These are phyloP conservation scores for Lactarius evosmus DNA, from an alignment of 768 basidiomycete species.

Conservation along the genomic window DNA sequence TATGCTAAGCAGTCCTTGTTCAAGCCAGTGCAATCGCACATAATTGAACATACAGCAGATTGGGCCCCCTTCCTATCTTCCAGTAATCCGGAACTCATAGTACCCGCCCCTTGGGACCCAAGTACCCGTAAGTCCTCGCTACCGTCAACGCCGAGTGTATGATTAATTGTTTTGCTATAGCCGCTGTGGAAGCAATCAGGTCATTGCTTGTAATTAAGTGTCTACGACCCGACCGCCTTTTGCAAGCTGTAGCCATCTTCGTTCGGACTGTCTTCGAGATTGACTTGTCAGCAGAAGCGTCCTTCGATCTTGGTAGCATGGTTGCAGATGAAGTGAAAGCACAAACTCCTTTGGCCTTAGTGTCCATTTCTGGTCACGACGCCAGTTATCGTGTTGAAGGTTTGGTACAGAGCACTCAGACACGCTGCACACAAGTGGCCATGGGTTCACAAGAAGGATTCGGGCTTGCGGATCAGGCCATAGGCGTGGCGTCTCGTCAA, in stretches of 20 bases:
- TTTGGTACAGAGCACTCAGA: constrained; percentile 71
- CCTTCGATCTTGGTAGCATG: constrained; percentile 72
- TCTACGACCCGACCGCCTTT: constrained; percentile 86
- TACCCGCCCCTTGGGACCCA: constrained; percentile 79
- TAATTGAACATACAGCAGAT: constrained; percentile 56
- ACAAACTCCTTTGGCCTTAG: constrained; percentile 79
- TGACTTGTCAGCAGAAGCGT: constrained; percentile 71
- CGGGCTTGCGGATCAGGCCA: constrained; percentile 92
- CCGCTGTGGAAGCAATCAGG: constrained; percentile 70
- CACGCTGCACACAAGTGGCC: constrained; percentile 84
- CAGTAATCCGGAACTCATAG: constrained; percentile 57
- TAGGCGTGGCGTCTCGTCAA: constrained; percentile 85
- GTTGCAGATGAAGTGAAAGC: constrained; percentile 77
- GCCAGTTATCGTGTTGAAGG: constrained; percentile 96
- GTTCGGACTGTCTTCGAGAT: constrained; percentile 73
- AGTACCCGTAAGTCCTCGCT: constrained; percentile 60
- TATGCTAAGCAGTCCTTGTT: constrained; percentile 75
- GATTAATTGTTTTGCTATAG: constrained; percentile 38
- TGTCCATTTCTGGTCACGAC: constrained; percentile 95
- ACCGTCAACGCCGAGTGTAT: constrained; percentile 19
- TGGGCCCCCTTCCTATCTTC: constrained; percentile 76
- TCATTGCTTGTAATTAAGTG: constrained; percentile 81
- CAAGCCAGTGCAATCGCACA: constrained; percentile 65
- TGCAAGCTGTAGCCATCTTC: constrained; percentile 77
- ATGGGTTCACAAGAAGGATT: constrained; percentile 99